phyloP scores from a whole-genome alignment of 1,284 basidiomycete species.

The Marasmius oreades region DNA sequence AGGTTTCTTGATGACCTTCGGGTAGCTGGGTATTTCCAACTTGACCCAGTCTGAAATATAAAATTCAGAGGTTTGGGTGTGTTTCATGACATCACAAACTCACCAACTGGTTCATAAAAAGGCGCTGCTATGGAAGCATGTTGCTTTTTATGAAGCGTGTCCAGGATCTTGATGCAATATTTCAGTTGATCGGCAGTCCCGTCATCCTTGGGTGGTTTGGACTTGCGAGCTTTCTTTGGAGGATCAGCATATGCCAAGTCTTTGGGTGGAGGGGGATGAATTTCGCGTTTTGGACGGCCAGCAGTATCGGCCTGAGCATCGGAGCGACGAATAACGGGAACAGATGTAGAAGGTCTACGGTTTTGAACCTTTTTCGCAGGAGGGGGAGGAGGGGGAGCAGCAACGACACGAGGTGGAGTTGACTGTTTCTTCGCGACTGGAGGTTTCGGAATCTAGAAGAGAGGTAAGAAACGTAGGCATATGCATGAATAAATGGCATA shows the following conservation, averaged over 20 bases:
- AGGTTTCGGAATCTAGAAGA: conserved; percentile 40
- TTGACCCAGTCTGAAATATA: conserved; percentile 60
- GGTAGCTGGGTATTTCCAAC: conserved; percentile 84
- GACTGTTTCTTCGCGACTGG: conserved; percentile 48
- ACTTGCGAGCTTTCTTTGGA: conserved; percentile 65
- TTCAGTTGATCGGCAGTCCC: conserved; percentile 83
- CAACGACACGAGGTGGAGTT: conserved; percentile 38
- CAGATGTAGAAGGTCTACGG: conserved; percentile 71
- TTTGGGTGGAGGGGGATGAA: conserved; percentile 92
- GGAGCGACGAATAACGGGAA: conserved; percentile 75
- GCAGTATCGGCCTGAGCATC: conserved; percentile 51
- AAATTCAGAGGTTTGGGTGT: conserved; percentile 8
- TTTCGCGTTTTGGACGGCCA: conserved; percentile 93
- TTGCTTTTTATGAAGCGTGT: conserved; percentile 79
- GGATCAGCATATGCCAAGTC: conserved; percentile 83
- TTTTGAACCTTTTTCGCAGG: conserved; percentile 47
- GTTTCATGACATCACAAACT: conserved; percentile 29
- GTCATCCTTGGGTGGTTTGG: conserved; percentile 61
- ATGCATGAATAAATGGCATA: conserved; percentile 13
- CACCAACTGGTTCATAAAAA: conserved; percentile 93
- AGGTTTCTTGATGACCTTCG: conserved; percentile 87
- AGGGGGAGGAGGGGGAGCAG: conserved; percentile 34
- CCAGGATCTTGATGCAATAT: conserved; percentile 76
- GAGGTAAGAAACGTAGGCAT: conserved; percentile 19
- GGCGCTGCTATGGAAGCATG: conserved; percentile 73